phyloP scores from a whole-genome alignment of 78 protist genomes.

The Dictyostelium citrinum region DNA sequence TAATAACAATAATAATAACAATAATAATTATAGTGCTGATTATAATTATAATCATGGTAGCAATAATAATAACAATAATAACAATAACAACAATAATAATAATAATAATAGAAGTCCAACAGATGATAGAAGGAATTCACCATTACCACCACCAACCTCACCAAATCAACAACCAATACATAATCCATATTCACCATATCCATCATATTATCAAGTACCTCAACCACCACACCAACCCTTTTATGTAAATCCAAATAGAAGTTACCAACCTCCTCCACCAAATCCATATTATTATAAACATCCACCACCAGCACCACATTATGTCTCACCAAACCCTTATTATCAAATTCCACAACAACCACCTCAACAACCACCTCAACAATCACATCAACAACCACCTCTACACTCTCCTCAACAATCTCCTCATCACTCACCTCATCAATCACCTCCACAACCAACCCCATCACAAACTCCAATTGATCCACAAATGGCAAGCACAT shows the following conservation, averaged over 20 bases:
- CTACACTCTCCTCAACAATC: background rate
- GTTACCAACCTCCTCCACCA: slow-evolving; percentile 2
- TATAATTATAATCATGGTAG: background rate
- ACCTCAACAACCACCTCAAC: background rate
- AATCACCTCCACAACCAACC: background rate
- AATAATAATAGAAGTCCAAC: background rate
- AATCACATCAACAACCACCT: background rate
- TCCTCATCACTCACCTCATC: background rate
- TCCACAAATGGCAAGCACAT: background rate
- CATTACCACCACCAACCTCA: background rate
- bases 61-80: background rate
- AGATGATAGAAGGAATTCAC: background rate
- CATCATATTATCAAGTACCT: background rate
- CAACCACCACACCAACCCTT: background rate
- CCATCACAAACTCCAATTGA: background rate
- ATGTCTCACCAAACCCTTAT: background rate
- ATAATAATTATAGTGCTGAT: background rate
- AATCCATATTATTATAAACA: background rate
- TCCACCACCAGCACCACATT: background rate
- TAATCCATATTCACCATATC: background rate
- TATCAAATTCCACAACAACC: background rate
- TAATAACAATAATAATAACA: background rate
- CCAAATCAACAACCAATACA: background rate
- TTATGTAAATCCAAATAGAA: background rate
- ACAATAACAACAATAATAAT: background rate